Conservation (phyloP, 1,139 yeast species). For the Lodderomyces metapsilosis region DNA sequence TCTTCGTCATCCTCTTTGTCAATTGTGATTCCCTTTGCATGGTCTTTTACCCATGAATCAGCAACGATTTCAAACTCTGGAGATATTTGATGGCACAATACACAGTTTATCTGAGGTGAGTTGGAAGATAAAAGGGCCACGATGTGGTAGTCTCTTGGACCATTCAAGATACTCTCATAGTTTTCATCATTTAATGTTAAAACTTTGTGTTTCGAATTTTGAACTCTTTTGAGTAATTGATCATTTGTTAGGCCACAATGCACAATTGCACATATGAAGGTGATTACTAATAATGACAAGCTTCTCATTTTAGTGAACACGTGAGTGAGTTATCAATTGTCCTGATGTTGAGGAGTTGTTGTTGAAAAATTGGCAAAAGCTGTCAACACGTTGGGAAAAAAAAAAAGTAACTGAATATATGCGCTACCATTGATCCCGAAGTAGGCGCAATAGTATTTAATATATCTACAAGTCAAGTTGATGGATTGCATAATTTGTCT, state of each 20-base stretch:
- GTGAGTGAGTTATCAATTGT: neutral
- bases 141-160: constrained; percentile 70
- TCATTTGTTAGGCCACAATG: constrained; percentile 30
- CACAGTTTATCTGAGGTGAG: constrained; percentile 71
- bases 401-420: too few relatives aligned
- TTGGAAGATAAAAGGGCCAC: constrained; percentile 73
- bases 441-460: too few relatives aligned
- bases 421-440: neutral
- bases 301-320: constrained; percentile 1
- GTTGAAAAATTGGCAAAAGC: constrained; percentile 1
- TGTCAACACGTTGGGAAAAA: too few relatives aligned
- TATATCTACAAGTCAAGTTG: too few relatives aligned
- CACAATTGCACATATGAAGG: constrained; percentile 17
- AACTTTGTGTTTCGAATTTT: constrained; percentile 21
- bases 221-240: constrained; percentile 24
- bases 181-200: constrained; percentile 56
- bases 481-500: too few relatives aligned
- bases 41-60: constrained; percentile 55
- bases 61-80: constrained; percentile 62
- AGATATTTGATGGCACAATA: constrained; percentile 66
- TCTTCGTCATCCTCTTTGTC: constrained; percentile 25
- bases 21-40: constrained; percentile 39
- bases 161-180: constrained; percentile 56
- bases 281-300: constrained; percentile 13
- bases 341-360: neutral